Percentiles rank a stretch among this genome's conserved stretches.
Evolutionary conservation across 1,139 yeast genomes (phyloP).

Genomic region (Diutina rugosa): DNA sequence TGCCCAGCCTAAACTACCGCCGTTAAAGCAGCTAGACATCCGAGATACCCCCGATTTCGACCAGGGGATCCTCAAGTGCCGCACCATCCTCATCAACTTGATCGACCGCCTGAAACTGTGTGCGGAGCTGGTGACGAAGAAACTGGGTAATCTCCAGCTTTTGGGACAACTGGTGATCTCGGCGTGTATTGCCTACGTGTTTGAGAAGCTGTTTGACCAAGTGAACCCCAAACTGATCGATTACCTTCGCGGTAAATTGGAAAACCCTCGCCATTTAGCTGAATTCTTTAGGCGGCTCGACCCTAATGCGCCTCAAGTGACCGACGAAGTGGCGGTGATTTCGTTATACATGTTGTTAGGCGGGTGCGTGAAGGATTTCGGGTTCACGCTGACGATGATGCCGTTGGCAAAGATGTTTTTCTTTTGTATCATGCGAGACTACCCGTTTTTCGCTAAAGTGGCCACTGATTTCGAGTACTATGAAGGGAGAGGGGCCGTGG

Average conservation of each 20-base stretch:
- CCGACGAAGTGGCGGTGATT: conserved; percentile 1
- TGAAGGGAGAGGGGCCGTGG: background rate
- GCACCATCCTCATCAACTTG: background rate
- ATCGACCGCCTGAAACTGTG: conserved; percentile 1
- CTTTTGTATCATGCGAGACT: conserved; percentile 46
- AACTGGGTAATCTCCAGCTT: background rate
- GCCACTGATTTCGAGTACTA: conserved; percentile 18
- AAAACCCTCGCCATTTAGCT: conserved; percentile 29
- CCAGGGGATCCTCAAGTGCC: background rate
- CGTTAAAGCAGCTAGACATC: background rate
- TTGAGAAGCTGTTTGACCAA: conserved; percentile 36
- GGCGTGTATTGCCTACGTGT: conserved; percentile 25
- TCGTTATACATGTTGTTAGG: conserved; percentile 51
- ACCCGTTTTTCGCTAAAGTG: conserved; percentile 40
- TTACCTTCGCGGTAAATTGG: conserved; percentile 42
- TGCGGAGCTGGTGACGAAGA: conserved; percentile 2
- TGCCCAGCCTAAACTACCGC: background rate
- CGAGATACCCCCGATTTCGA: background rate
- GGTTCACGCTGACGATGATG: conserved; percentile 52
- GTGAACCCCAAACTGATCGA: conserved; percentile 28
- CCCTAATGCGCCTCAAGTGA: conserved; percentile 10
- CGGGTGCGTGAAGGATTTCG: conserved; percentile 65
- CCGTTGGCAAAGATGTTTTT: conserved; percentile 60
- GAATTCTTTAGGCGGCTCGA: conserved; percentile 39
- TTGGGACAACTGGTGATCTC: background rate